Conservation (phyloP, 2,329 filamentous ascomycete genomes). For the Colletotrichum lini region DNA sequence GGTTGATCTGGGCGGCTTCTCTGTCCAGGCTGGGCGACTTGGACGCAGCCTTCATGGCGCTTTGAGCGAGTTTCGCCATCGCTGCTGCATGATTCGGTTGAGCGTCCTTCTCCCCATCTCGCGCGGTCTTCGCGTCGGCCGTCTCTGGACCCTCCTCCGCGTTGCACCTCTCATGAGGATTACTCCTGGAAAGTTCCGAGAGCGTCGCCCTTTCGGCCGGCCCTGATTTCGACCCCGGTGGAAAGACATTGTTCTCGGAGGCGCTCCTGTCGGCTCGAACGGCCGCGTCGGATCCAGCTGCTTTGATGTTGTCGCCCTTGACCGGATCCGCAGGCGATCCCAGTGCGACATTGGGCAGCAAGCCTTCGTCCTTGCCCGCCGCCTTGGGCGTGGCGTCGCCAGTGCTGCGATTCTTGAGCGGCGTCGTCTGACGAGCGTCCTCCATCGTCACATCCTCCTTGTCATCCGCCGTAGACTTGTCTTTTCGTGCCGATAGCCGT, state of each 20-base stretch:
- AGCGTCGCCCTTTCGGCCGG: neutral
- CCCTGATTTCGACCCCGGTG: neutral
- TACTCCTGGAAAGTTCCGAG: neutral
- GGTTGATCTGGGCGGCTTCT: conserved; percentile 18
- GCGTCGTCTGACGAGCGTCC: conserved; percentile 17
- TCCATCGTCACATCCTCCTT: conserved; percentile 21
- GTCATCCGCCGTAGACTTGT: neutral
- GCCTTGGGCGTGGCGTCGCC: neutral
- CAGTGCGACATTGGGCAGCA: conserved; percentile 3
- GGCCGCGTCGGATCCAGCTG: neutral
- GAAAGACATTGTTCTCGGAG: neutral
- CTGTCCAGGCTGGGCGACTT: conserved; percentile 17
- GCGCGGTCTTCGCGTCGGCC: neutral
- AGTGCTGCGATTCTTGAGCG: neutral
- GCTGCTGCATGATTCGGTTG: neutral
- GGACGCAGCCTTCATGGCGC: conserved; percentile 15
- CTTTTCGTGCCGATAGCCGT: conserved; percentile 31
- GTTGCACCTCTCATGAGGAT: neutral
- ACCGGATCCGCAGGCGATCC: conserved; percentile 11
- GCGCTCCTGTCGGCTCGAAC: neutral
- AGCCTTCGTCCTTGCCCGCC: neutral
- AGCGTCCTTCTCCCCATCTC: neutral
- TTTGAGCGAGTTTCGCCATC: conserved; percentile 6
- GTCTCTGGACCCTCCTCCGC: neutral
- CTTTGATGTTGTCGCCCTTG: neutral